Evolutionary conservation across 148 eudicot genomes (phyloP).

Genomic region (Vaccinium darrowii): DNA sequence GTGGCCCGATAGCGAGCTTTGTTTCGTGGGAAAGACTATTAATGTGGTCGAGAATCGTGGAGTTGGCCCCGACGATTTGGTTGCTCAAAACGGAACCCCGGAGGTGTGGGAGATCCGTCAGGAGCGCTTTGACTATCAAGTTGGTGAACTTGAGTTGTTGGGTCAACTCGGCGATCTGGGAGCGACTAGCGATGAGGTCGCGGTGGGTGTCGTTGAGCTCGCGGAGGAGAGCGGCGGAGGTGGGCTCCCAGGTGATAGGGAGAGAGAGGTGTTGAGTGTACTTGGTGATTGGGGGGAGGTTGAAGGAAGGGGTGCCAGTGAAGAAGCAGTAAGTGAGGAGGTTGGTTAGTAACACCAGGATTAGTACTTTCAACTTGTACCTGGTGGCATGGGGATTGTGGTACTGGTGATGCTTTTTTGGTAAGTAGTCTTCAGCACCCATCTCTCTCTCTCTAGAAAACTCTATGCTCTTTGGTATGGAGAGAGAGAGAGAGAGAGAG

Average conservation of each 20-base stretch:
- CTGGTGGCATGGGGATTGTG: conserved; percentile 15
- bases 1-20: conserved; percentile 30
- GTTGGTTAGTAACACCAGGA: conserved; percentile 28
- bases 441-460: conserved; percentile 13
- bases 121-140: conserved; percentile 17
- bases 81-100: background rate
- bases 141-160: conserved; percentile 20
- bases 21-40: conserved; percentile 22
- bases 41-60: background rate
- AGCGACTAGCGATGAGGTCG: conserved; percentile 24
- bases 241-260: conserved; percentile 17
- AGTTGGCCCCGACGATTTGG: background rate
- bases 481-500: background rate
- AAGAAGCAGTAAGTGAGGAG: conserved; percentile 36
- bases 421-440: conserved; percentile 30
- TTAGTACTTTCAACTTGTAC: conserved; percentile 33
- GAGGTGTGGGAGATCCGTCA: conserved; percentile 15
- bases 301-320: conserved; percentile 16
- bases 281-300: conserved; percentile 15
- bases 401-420: conserved; percentile 21
- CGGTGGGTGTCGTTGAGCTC: conserved; percentile 30
- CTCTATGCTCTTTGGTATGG: background rate
- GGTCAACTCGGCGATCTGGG: conserved; percentile 23
- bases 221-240: background rate
- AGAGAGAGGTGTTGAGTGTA: conserved; percentile 23